Percentiles rank a stretch among this genome's conserved stretches.
Evolutionary conservation across 108 stramenopile species (phyloP).

Genomic region (Cyclostephanos tholiformis): DNA sequence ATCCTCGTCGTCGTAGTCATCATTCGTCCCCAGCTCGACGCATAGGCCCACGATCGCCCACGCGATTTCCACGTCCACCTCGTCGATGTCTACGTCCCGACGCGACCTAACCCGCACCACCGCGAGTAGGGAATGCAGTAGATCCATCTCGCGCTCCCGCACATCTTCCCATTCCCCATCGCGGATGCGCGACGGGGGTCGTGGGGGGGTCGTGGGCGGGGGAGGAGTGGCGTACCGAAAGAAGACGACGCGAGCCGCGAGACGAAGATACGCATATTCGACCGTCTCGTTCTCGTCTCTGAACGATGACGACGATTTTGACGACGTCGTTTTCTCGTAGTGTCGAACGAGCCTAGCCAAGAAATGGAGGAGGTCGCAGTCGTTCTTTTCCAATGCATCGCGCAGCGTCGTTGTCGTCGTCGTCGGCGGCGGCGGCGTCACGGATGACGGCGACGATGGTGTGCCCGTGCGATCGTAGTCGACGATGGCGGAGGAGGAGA

Average conservation of each 20-base stretch:
- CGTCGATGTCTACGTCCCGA: neutral
- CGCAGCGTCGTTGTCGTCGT: constrained; percentile 10
- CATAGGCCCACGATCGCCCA: constrained; percentile 20
- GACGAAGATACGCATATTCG: constrained; percentile 19
- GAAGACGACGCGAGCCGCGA: constrained; percentile 5
- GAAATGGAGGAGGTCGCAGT: constrained; percentile 31
- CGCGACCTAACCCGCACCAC: neutral
- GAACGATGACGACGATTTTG: neutral
- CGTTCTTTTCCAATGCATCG: constrained; percentile 33
- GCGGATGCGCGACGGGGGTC: no score
- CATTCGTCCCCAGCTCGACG: neutral
- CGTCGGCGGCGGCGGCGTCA: no score
- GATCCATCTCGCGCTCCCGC: no score
- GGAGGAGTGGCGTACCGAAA: no score
- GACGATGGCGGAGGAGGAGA: neutral
- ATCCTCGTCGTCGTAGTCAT: no score
- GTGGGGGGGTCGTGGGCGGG: no score
- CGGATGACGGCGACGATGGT: no score
- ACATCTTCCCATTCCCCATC: no score
- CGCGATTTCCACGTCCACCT: constrained; percentile 36
- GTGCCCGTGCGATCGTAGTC: no score
- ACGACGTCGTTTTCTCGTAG: constrained; percentile 2
- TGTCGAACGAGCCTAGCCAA: constrained; percentile 23
- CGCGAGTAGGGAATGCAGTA: neutral
- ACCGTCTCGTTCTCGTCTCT: neutral